Percentiles rank a stretch among this genome's conserved stretches.
Conservation (phyloP, 352 stramenopile genomes). For the Nothophytophthora sp. region DNA sequence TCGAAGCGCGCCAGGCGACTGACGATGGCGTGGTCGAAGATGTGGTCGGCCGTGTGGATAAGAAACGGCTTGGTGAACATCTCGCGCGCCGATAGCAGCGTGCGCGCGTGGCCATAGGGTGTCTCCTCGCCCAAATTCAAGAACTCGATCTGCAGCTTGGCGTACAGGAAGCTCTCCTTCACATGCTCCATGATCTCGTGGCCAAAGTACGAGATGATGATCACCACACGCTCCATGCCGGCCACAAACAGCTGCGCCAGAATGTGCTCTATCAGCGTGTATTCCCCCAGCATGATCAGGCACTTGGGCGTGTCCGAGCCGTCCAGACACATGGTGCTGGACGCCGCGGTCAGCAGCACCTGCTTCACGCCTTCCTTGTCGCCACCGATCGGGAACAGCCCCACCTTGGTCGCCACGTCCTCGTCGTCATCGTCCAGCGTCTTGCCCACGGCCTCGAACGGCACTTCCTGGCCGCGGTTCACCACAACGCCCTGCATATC, state of each 20-base stretch:
- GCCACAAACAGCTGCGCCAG: constrained; percentile 81
- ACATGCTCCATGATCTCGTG: constrained; percentile 83
- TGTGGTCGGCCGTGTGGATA: constrained; percentile 86
- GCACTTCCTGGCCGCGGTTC: constrained; percentile 73
- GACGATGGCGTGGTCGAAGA: constrained; percentile 83
- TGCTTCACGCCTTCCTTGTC: constrained; percentile 46
- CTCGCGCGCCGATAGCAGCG: constrained; percentile 72
- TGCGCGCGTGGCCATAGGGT: constrained; percentile 70
- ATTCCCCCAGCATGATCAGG: constrained; percentile 70
- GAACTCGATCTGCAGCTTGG: constrained; percentile 84
- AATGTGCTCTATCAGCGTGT: constrained; percentile 83
- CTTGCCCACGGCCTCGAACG: constrained; percentile 79
- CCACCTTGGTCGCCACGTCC: not conserved
- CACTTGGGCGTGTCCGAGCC: constrained; percentile 82
- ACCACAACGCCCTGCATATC: constrained; percentile 86
- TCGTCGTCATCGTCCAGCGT: constrained; percentile 28
- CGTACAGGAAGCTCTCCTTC: constrained; percentile 71
- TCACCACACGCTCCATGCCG: constrained; percentile 81
- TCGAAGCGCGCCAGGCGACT: constrained; percentile 70
- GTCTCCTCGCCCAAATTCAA: constrained; percentile 82
- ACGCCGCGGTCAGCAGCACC: constrained; percentile 79
- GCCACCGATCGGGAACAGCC: not conserved
- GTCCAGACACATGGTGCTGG: constrained; percentile 79
- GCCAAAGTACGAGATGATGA: constrained; percentile 84
- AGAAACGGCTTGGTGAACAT: constrained; percentile 85